Base-by-base conservation (phyloP, 495 filamentous ascomycete genomes). In the Lasiosphaeria miniovina region DNA sequence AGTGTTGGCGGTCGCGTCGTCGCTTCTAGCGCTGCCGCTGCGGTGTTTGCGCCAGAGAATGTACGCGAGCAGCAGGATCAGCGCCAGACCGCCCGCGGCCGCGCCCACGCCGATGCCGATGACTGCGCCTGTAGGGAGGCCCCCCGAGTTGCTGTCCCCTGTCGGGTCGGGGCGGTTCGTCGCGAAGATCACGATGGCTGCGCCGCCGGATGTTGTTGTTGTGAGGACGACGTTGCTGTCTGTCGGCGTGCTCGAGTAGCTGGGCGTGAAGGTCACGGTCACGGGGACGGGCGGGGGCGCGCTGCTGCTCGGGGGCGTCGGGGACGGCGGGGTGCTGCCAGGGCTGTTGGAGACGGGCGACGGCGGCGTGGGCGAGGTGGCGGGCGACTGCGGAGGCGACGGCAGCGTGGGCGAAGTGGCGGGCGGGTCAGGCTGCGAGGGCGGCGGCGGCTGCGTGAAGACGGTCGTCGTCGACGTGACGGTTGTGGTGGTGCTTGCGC, bases 121-220 rank as follows among this genome's bases (percentile, higher is more conserved):
- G 8, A 46, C 11, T 7, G 43, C 43, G 43, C 6, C 43, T 14
- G 12, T 11, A 5, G 43, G 15, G 43, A 46, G 43, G 1, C 38
- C 38, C 1, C 38, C 38, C 43, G 12, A 11, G 43, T 1, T 5
- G 43, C 6, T n/a, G 7, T 46, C 4, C 12, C 4, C 12, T 9
- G 43, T n/a, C 12, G 43, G 12, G 43, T 4, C 15, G 6, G 43
- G 31, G 17, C 46, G 38, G 24, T 53, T 52, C 7, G 49, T 34
- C 15, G 32, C 12, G 2, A 46, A 36, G 24, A 32, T 11, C 5
- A 43, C 34, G 54, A 49, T 36, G 41, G 54, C 57, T 3, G 49
- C 43, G 46, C 33, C 56, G 52, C 24, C 32, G 35, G 14, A 48
- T 36, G 33, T 41, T 41, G n/a, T 45, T 40, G 38, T 35, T n/a